phyloP scores from a whole-genome alignment of 2,329 filamentous ascomycete genomes.

The Hypoxylon sp. region DNA sequence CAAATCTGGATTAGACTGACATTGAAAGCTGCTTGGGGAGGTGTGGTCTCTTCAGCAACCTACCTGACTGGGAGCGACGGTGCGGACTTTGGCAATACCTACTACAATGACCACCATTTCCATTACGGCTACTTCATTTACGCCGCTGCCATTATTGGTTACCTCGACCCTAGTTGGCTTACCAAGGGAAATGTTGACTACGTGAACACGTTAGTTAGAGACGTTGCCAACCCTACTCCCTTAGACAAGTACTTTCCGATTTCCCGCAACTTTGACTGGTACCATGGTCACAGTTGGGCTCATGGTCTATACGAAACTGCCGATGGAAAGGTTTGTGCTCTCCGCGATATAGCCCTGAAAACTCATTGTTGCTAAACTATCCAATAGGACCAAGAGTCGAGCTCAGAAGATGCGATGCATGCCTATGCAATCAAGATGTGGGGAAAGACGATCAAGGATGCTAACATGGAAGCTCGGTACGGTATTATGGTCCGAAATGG shows the following conservation, averaged over 20 bases:
- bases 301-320: conserved; percentile 79
- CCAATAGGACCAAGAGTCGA: conserved; percentile 80
- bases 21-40: conserved; percentile 76
- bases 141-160: conserved; percentile 84
- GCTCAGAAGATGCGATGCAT: conserved; percentile 90
- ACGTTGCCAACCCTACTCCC: conserved; percentile 81
- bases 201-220: conserved; percentile 87
- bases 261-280: conserved; percentile 92
- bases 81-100: conserved; percentile 90
- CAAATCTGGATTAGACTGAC: conserved; percentile 35
- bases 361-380: conserved; percentile 12
- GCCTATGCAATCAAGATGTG: conserved; percentile 94
- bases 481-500: conserved; percentile 25
- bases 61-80: conserved; percentile 78
- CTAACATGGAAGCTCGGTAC: conserved; percentile 81
- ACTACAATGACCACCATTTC: conserved; percentile 83
- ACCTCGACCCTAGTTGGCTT: conserved; percentile 83
- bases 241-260: conserved; percentile 84
- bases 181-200: conserved; percentile 77
- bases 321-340: conserved; percentile 75
- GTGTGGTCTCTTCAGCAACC: conserved; percentile 81
- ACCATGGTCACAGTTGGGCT: conserved; percentile 94
- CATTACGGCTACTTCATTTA: conserved; percentile 93
- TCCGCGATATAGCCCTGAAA: neutral
- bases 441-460: conserved; percentile 83